phyloP scores from a whole-genome alignment of 352 stramenopile species.

The Aphanomyces invadans region DNA sequence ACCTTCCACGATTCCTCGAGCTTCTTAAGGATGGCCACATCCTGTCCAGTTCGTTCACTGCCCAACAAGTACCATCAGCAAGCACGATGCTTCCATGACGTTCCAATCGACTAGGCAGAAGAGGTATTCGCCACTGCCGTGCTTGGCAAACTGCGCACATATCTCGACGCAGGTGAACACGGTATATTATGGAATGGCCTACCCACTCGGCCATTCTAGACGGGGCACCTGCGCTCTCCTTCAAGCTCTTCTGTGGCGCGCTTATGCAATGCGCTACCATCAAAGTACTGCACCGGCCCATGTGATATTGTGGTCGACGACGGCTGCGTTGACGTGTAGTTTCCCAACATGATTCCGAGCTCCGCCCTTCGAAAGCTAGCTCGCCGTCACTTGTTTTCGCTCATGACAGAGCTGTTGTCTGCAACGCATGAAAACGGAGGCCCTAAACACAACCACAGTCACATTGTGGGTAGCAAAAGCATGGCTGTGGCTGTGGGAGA shows the following conservation, averaged over 20 bases:
- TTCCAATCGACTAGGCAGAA: conserved; percentile 29
- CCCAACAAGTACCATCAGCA: neutral
- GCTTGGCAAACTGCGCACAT: conserved; percentile 50
- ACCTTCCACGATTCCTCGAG: conserved; percentile 35
- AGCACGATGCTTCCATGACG: neutral
- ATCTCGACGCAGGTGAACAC: conserved; percentile 32
- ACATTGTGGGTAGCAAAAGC: neutral
- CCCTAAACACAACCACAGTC: neutral
- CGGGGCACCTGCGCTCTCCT: conserved; percentile 39
- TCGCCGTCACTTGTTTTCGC: conserved; percentile 14
- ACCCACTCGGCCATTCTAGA: too few relatives aligned
- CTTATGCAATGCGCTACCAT: conserved; percentile 41
- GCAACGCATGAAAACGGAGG: neutral
- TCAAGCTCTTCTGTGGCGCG: conserved; percentile 45
- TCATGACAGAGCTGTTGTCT: neutral
- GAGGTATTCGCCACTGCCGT: conserved; percentile 45
- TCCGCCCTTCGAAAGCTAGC: conserved; percentile 15
- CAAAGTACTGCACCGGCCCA: conserved; percentile 5
- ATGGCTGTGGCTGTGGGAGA: neutral
- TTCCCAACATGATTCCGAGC: neutral
- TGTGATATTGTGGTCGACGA: too few relatives aligned
- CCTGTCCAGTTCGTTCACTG: conserved; percentile 25
- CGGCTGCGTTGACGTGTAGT: too few relatives aligned
- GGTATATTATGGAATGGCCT: neutral
- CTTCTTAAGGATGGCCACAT: conserved; percentile 35